Evolutionary conservation across 2,329 filamentous ascomycete genomes (phyloP).

Genomic region (Pseudopyrenochaeta lycopersici): DNA sequence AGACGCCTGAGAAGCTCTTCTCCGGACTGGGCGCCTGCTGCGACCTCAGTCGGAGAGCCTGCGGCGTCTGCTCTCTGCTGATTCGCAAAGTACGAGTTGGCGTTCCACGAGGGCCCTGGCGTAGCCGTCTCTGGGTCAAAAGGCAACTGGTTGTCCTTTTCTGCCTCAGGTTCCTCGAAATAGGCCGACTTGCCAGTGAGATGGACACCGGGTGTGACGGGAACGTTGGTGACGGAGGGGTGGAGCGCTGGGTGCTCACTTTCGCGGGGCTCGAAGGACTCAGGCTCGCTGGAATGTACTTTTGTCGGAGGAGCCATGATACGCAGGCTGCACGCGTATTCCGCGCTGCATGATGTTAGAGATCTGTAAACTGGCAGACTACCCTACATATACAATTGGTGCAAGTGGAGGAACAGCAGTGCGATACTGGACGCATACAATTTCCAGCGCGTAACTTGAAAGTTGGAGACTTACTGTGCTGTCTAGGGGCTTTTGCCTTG

Average conservation of each 20-base stretch:
- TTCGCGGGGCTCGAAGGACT: slow-evolving; percentile 33
- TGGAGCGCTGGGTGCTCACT: slow-evolving; percentile 52
- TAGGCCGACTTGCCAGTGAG: slow-evolving; percentile 49
- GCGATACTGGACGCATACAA: slow-evolving; percentile 3
- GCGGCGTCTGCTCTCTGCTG: slow-evolving; percentile 25
- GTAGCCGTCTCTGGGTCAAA: slow-evolving; percentile 41
- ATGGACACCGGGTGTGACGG: slow-evolving; percentile 55
- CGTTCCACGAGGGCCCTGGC: slow-evolving; percentile 47
- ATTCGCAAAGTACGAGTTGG: slow-evolving; percentile 48
- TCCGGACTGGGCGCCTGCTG: slow-evolving; percentile 56
- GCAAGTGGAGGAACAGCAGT: slow-evolving; percentile 8
- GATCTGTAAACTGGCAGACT: slow-evolving; percentile 12
- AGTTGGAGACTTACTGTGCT: slow-evolving; percentile 14
- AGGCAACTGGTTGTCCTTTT: slow-evolving; percentile 31
- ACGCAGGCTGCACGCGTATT: slow-evolving; percentile 14
- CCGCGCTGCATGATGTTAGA: slow-evolving; percentile 34
- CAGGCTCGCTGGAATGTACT: slow-evolving; percentile 21
- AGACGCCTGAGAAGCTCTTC: slow-evolving; percentile 64
- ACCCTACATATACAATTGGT: slow-evolving; percentile 8
- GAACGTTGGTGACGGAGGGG: slow-evolving; percentile 49
- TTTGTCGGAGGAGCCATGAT: slow-evolving; percentile 39
- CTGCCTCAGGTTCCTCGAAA: slow-evolving; percentile 31
- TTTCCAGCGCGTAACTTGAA: not conserved
- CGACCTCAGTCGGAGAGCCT: slow-evolving; percentile 52
- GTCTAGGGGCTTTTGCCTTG: not conserved